These are phyloP conservation scores for Syncephalastrum monosporum DNA, from an alignment of 371 early-diverging fungal genomes.

Conservation along the genomic window DNA sequence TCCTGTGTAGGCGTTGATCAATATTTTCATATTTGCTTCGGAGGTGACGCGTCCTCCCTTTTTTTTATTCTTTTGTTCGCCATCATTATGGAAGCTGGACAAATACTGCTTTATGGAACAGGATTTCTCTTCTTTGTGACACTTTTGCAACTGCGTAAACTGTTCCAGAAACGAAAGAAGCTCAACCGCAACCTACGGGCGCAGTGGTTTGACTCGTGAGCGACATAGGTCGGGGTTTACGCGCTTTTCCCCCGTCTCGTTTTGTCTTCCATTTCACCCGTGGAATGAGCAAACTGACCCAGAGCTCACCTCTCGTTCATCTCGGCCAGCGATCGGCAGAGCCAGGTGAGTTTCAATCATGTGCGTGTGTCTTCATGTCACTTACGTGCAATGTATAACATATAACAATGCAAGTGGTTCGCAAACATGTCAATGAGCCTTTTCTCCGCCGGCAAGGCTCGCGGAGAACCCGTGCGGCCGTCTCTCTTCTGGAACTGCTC, in stretches of 20 bases:
- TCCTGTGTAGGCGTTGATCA: too few relatives aligned
- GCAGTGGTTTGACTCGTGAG: constrained; percentile 14
- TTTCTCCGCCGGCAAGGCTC: constrained; percentile 18
- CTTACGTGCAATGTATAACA: too few relatives aligned
- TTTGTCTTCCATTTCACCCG: background rate
- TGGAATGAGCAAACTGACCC: constrained; percentile 20
- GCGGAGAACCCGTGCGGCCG: constrained; percentile 11
- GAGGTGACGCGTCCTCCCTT: too few relatives aligned
- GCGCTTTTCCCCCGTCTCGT: too few relatives aligned
- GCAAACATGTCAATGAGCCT: constrained; percentile 18
- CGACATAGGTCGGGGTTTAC: too few relatives aligned
- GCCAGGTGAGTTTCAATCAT: constrained; percentile 1
- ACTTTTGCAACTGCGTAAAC: constrained; percentile 12
- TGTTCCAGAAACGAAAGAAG: constrained; percentile 20
- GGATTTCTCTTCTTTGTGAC: background rate
- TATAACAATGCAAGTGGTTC: constrained; percentile 3
- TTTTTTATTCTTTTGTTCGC: too few relatives aligned
- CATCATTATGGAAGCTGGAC: too few relatives aligned
- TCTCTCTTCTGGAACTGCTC: constrained; percentile 16
- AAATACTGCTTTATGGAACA: too few relatives aligned
- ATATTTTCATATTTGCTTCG: too few relatives aligned
- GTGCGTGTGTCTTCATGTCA: too few relatives aligned
- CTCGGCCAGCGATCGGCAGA: constrained; percentile 9
- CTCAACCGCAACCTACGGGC: constrained; percentile 16
- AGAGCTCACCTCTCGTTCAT: constrained; percentile 19